Percentiles rank a stretch among this genome's conserved stretches.
phyloP scores from a whole-genome alignment of 2,329 filamentous ascomycete species.

The Rachicladosporium sp. region DNA sequence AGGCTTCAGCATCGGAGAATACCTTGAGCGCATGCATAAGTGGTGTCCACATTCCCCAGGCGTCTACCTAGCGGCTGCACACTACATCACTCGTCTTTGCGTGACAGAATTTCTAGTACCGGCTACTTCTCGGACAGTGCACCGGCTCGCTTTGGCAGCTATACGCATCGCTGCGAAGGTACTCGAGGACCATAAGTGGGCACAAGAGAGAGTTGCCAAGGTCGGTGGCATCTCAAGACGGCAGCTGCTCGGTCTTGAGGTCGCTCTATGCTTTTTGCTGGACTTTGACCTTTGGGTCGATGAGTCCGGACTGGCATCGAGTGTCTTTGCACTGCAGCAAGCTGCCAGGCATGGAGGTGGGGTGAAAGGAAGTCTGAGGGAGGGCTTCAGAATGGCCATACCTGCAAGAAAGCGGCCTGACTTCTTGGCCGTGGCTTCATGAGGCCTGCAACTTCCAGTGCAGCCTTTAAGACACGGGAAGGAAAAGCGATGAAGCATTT shows the following conservation, averaged over 20 bases:
- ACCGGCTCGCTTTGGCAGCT: conserved; percentile 72
- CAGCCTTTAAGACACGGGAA: no score
- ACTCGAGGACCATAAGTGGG: conserved; percentile 81
- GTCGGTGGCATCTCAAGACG: conserved; percentile 77
- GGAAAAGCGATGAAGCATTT: no score
- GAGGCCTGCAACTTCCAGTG: no score
- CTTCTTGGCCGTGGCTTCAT: no score
- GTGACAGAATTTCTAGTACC: conserved; percentile 62
- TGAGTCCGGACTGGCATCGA: conserved; percentile 18
- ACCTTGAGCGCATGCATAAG: conserved; percentile 72
- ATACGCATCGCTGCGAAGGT: conserved; percentile 86
- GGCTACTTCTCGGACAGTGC: conserved; percentile 72
- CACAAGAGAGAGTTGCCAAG: conserved; percentile 69
- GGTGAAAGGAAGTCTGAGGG: background rate
- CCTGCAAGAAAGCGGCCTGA: no score
- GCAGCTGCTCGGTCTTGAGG: conserved; percentile 75
- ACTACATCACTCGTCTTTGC: conserved; percentile 75
- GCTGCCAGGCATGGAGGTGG: conserved; percentile 9
- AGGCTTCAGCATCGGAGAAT: conserved; percentile 70
- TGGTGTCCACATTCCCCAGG: conserved; percentile 91
- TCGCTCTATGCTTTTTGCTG: conserved; percentile 55
- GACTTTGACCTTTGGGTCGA: conserved; percentile 56
- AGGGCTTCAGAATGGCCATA: background rate
- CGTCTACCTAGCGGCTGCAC: conserved; percentile 79
- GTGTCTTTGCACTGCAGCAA: conserved; percentile 24